Base-by-base conservation (phyloP, 2,329 filamentous ascomycete species). In the Elsinoe ampelina region DNA sequence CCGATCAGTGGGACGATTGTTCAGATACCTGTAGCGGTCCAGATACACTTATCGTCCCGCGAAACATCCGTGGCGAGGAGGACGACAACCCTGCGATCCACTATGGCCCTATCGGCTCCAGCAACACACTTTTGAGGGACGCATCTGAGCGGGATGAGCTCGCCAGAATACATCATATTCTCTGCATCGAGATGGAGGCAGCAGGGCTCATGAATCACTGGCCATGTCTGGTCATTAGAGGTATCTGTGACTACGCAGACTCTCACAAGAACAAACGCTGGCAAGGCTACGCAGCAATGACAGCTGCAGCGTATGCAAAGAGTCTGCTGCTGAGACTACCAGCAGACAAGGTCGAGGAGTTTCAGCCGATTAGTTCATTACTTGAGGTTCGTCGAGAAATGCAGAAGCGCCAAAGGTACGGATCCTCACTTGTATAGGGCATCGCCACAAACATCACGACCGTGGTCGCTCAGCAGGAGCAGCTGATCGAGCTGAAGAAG, bases 31-130 rank as follows among this genome's bases (percentile, higher is more conserved):
- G 26, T 7, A 30, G 26, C 7, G 26, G 26, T 5, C 26, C 26
- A 30, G 26, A 30, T 8, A 30, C 26, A 30, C 2, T 30, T 30
- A 8, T 30, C 26, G 7, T 30, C 26, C 5, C 5, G 26, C 36
- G 36, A n/a, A 12, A 39, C 13, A n/a, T 19, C 17, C 36, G 36
- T 8, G 36, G 17, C 17, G 36, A 39, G 11, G 30, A 51, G 13
- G n/a, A 30, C 13, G 19, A 51, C 2, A n/a, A 32, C 13, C 5
- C 47, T 4, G 20, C 7, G 2, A 20, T 67, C 0, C 62, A 66
- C 45, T 62, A 63, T 11, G 64, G 65, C 10, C 57, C 57, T 5
- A 64, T 66, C 38, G 65, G 64, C 2, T 66, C 64, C 1, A 62
- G 54, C 3, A 58, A 67, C 15, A 4, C 43, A 7, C 39, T 65